Base-by-base conservation (phyloP, 2,329 filamentous ascomycete genomes). In the Phyllosticta capitalensis region DNA sequence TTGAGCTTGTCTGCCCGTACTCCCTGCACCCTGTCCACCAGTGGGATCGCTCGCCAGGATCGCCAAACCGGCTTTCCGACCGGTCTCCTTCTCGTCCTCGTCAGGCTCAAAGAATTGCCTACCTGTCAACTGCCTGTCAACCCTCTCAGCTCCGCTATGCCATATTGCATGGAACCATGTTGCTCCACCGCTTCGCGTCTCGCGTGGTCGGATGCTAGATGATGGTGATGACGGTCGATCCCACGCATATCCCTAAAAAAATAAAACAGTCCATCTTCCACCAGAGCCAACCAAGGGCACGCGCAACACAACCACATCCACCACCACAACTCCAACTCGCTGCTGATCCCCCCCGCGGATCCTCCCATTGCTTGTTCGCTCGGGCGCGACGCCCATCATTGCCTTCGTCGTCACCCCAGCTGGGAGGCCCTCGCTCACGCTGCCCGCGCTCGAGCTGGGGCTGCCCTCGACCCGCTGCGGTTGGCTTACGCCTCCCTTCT, bases 331-430 rank as follows among this genome's bases (percentile, higher is more conserved):
- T 14, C 12, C 30, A 10, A 38, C 30, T 53, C 30, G 28, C 49
- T 58, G 56, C 53, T 48, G 53, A 30, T 38, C 53, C 33, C 54
- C 57, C 57, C 52, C 52, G 52, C 45, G 52, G 52, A 59, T 59
- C 57, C 45, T 55, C 57, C 53, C 57, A 59, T 55, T 55, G 57
- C 57, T 59, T 55, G 57, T 54, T 59, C 52, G 52, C 57, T 54
- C 10, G 30, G 50, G 56, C 56, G 33, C 51, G 22, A n/a, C 54
- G 57, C 48, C 57, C 57, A 59, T 59, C 57, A 59, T 52, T 59
- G 57, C 57, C 57, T 59, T 52, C 52, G 50, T 48, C 57, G 57
- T 52, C 38, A 59, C n/a, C 30, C 30, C 30, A 14, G 9, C 30
- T 38, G 30, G 30, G 30, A 38, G 30, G 30, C 10, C 30, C 30